Conservation (phyloP, 2,329 filamentous ascomycete species). For the Metarhizium brunneum region DNA sequence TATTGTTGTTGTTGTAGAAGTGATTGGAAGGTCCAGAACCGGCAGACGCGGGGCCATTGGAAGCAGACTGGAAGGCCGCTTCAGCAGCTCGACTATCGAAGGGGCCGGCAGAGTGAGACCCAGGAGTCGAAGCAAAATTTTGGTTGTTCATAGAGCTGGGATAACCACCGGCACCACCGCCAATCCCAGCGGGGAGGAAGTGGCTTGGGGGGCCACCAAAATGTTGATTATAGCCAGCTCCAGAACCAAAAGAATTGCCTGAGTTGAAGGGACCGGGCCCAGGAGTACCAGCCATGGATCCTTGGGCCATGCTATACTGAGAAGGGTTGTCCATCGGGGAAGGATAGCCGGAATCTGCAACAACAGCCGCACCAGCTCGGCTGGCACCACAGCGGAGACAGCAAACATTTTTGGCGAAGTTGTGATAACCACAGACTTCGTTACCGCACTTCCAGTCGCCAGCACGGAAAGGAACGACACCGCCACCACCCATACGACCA, state of each 20-base stretch:
- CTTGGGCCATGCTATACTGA: constrained; percentile 76
- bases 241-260: constrained; percentile 58
- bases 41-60: constrained; percentile 69
- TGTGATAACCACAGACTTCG: constrained; percentile 95
- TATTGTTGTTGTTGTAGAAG: constrained; percentile 46
- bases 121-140: constrained; percentile 61
- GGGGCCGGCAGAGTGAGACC: constrained; percentile 72
- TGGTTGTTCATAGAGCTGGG: constrained; percentile 73
- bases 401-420: constrained; percentile 98
- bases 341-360: constrained; percentile 86
- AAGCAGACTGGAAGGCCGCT: constrained; percentile 84
- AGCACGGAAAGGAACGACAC: constrained; percentile 91
- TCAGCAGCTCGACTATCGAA: constrained; percentile 93
- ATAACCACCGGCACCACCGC: constrained; percentile 59
- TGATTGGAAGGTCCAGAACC: constrained; percentile 59
- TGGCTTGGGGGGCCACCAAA: constrained; percentile 83
- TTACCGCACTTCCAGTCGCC: constrained; percentile 99
- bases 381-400: constrained; percentile 94
- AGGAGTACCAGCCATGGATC: constrained; percentile 76
- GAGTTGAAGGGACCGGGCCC: constrained; percentile 70
- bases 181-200: constrained; percentile 82
- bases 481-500: constrained; percentile 70
- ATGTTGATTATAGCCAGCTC: constrained; percentile 62
- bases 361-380: constrained; percentile 84
- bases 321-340: constrained; percentile 82